phyloP scores from a whole-genome alignment of 2,329 filamentous ascomycete genomes.

The Aspergillus glaucus region DNA sequence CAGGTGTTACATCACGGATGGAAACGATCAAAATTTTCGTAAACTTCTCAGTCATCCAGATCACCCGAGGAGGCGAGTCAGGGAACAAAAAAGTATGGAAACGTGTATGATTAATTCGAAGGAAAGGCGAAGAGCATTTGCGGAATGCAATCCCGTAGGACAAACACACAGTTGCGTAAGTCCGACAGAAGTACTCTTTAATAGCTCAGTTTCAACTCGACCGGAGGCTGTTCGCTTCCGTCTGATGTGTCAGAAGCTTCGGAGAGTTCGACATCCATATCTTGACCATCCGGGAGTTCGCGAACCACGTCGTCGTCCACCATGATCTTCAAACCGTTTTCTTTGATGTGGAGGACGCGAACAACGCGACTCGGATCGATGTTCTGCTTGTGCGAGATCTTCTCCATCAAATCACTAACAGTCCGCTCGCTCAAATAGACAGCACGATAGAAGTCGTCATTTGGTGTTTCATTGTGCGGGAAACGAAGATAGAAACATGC shows the following conservation, averaged over 20 bases:
- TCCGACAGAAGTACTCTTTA: constrained; percentile 15
- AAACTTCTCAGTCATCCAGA: too few species aligned
- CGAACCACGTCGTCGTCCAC: constrained; percentile 85
- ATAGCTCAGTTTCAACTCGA: constrained; percentile 51
- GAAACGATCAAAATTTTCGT: constrained; percentile 3
- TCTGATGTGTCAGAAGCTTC: constrained; percentile 39
- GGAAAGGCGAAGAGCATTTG: constrained; percentile 6
- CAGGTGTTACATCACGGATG: constrained; percentile 9
- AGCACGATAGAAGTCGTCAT: constrained; percentile 67
- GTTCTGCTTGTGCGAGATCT: constrained; percentile 72
- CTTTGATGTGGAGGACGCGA: constrained; percentile 65
- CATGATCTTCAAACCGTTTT: constrained; percentile 71
- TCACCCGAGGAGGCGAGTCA: too few species aligned
- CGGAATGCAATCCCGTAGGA: neutral
- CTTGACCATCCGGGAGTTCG: constrained; percentile 81
- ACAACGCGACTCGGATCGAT: constrained; percentile 67
- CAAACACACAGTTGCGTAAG: neutral
- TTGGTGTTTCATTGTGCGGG: constrained; percentile 45
- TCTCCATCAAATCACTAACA: constrained; percentile 64
- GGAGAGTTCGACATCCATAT: constrained; percentile 68
- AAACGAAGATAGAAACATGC: constrained; percentile 81
- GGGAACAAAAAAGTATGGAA: too few species aligned
- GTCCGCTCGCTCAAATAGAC: constrained; percentile 78
- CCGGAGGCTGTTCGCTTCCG: constrained; percentile 15
- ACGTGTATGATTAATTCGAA: constrained; percentile 7